A percentile compares a stretch with the other conserved stretches of the same genome.
phyloP scores from a whole-genome alignment of 2,329 filamentous ascomycete genomes.

The Mycosphaerelloides madeirae region DNA sequence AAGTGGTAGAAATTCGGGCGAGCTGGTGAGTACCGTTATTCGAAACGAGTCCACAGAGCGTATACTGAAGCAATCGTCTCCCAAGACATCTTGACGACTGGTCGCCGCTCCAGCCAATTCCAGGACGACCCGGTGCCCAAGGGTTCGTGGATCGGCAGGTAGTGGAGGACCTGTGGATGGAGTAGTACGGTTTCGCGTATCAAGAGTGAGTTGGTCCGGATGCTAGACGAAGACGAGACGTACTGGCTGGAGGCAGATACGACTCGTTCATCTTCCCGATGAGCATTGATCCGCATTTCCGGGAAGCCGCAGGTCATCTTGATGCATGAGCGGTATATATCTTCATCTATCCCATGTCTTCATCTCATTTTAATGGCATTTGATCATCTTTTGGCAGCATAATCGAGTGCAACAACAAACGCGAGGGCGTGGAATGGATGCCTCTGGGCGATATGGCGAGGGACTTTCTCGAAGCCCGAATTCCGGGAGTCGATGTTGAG shows the following conservation, averaged over 20 bases:
- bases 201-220: too few species aligned
- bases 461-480: conserved; percentile 23
- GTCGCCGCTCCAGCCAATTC: conserved; percentile 27
- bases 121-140: conserved; percentile 26
- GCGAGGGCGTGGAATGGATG: conserved; percentile 44
- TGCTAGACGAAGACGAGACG: too few species aligned
- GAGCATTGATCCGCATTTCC: conserved; percentile 46
- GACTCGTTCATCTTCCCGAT: conserved; percentile 47
- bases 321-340: conserved; percentile 39
- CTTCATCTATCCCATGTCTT: not conserved
- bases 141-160: conserved; percentile 41
- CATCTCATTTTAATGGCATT: not conserved
- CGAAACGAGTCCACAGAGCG: not conserved
- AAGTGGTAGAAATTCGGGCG: too few species aligned
- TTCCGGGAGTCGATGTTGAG: conserved; percentile 32
- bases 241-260: too few species aligned
- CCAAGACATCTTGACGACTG: conserved; percentile 42
- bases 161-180: conserved; percentile 43
- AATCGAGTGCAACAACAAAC: conserved; percentile 43
- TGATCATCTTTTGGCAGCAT: too few species aligned
- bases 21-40: too few species aligned
- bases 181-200: conserved; percentile 46
- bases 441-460: conserved; percentile 31
- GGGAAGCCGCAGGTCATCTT: conserved; percentile 45
- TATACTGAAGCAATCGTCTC: not conserved